phyloP scores from a whole-genome alignment of 177 flowering plant species.

The Tripterygium wilfordii region DNA sequence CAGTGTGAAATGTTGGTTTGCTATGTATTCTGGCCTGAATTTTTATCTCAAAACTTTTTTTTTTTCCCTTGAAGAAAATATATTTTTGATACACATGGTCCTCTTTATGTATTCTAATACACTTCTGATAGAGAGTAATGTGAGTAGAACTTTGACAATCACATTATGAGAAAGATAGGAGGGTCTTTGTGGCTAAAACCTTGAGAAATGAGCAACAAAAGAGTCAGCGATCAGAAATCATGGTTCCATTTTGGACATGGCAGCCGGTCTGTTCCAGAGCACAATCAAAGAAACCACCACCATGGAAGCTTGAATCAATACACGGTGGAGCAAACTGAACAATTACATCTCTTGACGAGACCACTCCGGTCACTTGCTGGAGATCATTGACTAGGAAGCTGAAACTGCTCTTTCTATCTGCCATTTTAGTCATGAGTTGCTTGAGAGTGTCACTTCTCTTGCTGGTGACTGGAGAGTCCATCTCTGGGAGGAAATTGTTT shows the following conservation, averaged over 20 bases:
- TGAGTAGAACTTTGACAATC: no score
- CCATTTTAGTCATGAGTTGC: conserved; percentile 27
- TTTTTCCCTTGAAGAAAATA: no score
- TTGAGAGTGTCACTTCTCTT: conserved; percentile 31
- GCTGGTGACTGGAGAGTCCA: conserved; percentile 32
- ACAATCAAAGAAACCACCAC: conserved; percentile 41
- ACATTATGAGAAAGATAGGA: no score
- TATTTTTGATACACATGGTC: no score
- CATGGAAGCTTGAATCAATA: conserved; percentile 26
- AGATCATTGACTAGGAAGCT: conserved; percentile 31
- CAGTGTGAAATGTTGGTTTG: conserved; percentile 7
- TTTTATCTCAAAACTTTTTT: neutral
- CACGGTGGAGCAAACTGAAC: conserved; percentile 36
- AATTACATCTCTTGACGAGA: conserved; percentile 32
- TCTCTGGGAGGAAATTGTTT: conserved; percentile 19
- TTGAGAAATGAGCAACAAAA: neutral
- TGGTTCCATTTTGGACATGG: conserved; percentile 23
- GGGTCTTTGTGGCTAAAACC: no score
- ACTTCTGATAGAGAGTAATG: no score
- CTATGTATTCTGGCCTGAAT: conserved; percentile 10
- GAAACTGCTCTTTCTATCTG: conserved; percentile 20
- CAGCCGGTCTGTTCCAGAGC: conserved; percentile 39
- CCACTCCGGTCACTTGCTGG: conserved; percentile 15
- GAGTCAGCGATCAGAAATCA: conserved; percentile 20
- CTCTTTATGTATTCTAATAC: no score